Evolutionary conservation across 2,329 filamentous ascomycete genomes (phyloP).

Genomic region (Ambrosiella cleistominuta): DNA sequence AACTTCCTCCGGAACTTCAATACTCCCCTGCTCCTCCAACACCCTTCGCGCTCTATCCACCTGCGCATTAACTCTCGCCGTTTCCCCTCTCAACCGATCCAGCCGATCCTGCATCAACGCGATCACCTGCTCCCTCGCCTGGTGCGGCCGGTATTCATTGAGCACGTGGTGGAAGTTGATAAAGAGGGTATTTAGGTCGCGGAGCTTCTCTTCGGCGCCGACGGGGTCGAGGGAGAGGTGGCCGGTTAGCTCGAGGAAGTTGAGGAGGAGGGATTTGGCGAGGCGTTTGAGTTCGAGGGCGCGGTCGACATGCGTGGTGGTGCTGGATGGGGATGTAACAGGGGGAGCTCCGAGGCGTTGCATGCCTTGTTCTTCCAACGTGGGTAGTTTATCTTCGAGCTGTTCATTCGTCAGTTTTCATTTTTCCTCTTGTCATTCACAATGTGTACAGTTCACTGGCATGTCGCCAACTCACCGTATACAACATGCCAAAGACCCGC

Average conservation of each 20-base stretch:
- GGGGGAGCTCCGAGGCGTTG: conserved; percentile 35
- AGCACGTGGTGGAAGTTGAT: conserved; percentile 86
- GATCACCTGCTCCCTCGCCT: conserved; percentile 76
- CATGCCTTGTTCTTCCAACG: conserved; percentile 53
- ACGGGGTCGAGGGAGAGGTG: conserved; percentile 49
- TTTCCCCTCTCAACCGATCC: conserved; percentile 54
- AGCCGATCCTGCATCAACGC: conserved; percentile 75
- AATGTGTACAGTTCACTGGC: neutral
- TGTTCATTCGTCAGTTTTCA: conserved; percentile 16
- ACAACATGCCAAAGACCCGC: conserved; percentile 53
- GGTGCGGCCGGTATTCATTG: conserved; percentile 87
- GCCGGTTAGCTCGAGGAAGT: conserved; percentile 72
- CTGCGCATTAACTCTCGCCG: conserved; percentile 46
- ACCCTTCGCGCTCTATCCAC: conserved; percentile 57
- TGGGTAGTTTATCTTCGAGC: conserved; percentile 44
- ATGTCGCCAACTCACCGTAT: conserved; percentile 26
- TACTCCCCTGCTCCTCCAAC: conserved; percentile 47
- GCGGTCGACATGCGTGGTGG: conserved; percentile 38
- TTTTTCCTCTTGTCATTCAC: neutral
- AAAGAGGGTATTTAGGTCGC: conserved; percentile 64
- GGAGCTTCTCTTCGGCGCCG: conserved; percentile 50
- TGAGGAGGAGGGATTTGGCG: conserved; percentile 69
- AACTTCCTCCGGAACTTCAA: conserved; percentile 20
- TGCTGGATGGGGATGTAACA: conserved; percentile 21
- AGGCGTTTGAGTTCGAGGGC: conserved; percentile 57